Base-by-base conservation (phyloP, 768 basidiomycete species). In the Trametes cubensis region DNA sequence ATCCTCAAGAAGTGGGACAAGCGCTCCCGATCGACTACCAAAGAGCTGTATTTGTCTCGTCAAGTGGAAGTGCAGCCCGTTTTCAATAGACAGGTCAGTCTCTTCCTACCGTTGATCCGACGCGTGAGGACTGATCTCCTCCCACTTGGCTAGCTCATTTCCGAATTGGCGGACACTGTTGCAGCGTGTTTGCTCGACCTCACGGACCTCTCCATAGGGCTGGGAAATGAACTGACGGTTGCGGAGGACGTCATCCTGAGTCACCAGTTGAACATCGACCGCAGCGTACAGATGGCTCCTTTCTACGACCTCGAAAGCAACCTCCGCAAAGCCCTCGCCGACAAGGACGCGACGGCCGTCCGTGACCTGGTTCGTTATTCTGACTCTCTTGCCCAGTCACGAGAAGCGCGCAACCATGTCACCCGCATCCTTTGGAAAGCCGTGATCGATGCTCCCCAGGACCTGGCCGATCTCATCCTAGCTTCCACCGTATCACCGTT, bases 1-100 rank as follows among this genome's bases (percentile, higher is more conserved):
- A 98, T 98, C 50, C 76, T 98, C 63, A 98, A 99, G 72, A 99
- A 99, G 73, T 99, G 94, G 83, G 97, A 98, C 76, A 99, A 98
- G 76, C 85, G 94, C 49, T 94, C 94, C 40, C 97, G 88, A 45
- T 94, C 92, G 1, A 87, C 89, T 21, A 98, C 92, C n/a, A 98
- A 95, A 72, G 97, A 99, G 71, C 82, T 98, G 5, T 98, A 98
- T 75, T 85, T 99, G 20, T 85, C 92, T 48, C 86, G 97, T 30
- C 97, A 98, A 73, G 95, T 99, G 2, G 97, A 99, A 67, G 92
- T 98, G n/a, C 97, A 98, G 69, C 97, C 95, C 0, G 94, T 95
- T 45, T 98, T 98, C 77, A 95, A 98, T 71, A 81, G 95, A 76
- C 94, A 95, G 80, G 92, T 90, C 58, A 56, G 83, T 72, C n/a